These are phyloP conservation scores for Metschnikowia orientalis DNA, from an alignment of 805 yeast species.

Conservation along the genomic window DNA sequence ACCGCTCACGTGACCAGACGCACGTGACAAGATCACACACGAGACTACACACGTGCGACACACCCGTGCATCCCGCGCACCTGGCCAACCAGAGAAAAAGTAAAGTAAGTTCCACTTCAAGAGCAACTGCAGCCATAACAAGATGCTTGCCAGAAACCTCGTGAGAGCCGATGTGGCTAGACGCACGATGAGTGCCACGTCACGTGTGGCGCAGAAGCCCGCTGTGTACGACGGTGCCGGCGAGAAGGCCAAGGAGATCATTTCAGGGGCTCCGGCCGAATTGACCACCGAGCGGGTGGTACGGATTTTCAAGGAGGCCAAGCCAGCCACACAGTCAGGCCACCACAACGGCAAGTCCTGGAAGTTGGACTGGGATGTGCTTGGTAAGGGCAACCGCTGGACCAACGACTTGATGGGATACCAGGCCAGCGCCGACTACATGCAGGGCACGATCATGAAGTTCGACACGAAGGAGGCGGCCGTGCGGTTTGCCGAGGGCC, in stretches of 20 bases:
- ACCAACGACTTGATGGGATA: slow-evolving; percentile 87
- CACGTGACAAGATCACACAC: too few species aligned
- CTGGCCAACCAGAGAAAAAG: slow-evolving; percentile 19
- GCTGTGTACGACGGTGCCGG: slow-evolving; percentile 22
- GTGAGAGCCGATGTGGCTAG: slow-evolving; percentile 17
- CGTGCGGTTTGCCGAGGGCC: slow-evolving; percentile 70
- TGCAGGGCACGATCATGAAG: slow-evolving; percentile 74
- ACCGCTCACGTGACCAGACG: too few species aligned
- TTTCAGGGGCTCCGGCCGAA: slow-evolving; percentile 76
- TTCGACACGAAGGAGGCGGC: slow-evolving; percentile 77
- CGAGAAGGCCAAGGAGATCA: slow-evolving; percentile 47
- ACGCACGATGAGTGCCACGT: slow-evolving; percentile 25
- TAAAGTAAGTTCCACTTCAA: slow-evolving; percentile 2
- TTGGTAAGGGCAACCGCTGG: slow-evolving; percentile 77
- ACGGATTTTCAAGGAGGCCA: slow-evolving; percentile 71
- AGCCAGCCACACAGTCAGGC: slow-evolving; percentile 81
- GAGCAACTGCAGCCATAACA: slow-evolving; percentile 1
- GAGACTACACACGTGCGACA: too few species aligned
- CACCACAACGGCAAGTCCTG: slow-evolving; percentile 50
- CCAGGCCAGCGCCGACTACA: slow-evolving; percentile 73
- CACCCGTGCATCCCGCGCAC: slow-evolving; percentile 16
- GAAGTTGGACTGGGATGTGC: slow-evolving; percentile 82
- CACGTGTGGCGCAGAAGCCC: slow-evolving; percentile 20
- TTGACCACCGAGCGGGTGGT: slow-evolving; percentile 59
- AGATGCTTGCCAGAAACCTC: slow-evolving; percentile 25